Conservation (phyloP, 2,329 filamentous ascomycete genomes). For the Blastomyces gilchristii region DNA sequence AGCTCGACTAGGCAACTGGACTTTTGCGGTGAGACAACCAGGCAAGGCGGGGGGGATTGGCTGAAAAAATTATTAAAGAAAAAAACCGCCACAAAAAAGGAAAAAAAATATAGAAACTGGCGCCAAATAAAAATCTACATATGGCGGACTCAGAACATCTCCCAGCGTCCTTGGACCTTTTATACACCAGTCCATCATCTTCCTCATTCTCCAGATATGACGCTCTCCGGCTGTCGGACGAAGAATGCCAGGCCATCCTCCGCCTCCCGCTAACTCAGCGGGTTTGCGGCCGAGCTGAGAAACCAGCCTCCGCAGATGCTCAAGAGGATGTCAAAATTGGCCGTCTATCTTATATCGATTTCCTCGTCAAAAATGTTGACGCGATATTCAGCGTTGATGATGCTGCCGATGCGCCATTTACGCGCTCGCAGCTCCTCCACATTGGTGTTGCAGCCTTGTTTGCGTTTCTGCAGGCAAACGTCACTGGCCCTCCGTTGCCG, state of each 20-base stretch:
- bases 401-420: neutral
- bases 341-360: neutral
- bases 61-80: neutral
- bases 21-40: neutral
- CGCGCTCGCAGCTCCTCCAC: slow-evolving; percentile 37
- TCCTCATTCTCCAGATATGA: slow-evolving; percentile 25
- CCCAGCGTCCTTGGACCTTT: slow-evolving; percentile 23
- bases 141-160: neutral
- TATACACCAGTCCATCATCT: slow-evolving; percentile 21
- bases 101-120: neutral
- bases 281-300: neutral
- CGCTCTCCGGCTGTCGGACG: slow-evolving; percentile 26
- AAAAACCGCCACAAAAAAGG: neutral
- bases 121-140: neutral
- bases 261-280: slow-evolving; percentile 16
- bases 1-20: neutral
- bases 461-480: slow-evolving; percentile 74
- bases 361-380: neutral
- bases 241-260: slow-evolving; percentile 25
- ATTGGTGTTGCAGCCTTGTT: slow-evolving; percentile 61
- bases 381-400: neutral
- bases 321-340: neutral
- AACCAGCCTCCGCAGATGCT: neutral
- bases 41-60: neutral
- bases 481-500: slow-evolving; percentile 72